These are phyloP conservation scores for Cryptococcus jaspeensis DNA, from an alignment of 1,284 basidiomycete species.

Conservation along the genomic window DNA sequence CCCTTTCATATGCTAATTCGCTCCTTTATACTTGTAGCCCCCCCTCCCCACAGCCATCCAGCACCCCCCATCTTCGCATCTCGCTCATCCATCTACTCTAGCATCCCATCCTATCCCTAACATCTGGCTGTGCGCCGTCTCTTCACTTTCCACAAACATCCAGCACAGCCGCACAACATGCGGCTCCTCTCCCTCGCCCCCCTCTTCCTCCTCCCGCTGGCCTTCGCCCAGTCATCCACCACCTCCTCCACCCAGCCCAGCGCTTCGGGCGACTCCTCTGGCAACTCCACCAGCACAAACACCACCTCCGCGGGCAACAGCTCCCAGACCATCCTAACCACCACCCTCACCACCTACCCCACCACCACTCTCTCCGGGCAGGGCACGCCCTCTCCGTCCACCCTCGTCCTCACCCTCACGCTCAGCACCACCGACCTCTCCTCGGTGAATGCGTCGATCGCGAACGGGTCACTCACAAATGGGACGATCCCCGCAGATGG, in stretches of 20 bases:
- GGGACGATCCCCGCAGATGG: constrained; percentile 19
- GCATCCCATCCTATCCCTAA: too few species aligned
- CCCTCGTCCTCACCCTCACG: constrained; percentile 43
- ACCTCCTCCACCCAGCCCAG: not conserved
- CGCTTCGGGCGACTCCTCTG: not conserved
- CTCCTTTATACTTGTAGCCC: too few species aligned
- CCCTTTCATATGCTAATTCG: too few species aligned
- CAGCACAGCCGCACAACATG: not conserved
- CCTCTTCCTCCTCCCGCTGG: constrained; percentile 3
- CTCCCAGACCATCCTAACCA: constrained; percentile 23
- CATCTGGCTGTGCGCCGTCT: too few species aligned
- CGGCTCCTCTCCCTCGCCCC: not conserved
- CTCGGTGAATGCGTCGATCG: constrained; percentile 19
- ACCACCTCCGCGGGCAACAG: constrained; percentile 6
- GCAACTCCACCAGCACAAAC: constrained; percentile 5
- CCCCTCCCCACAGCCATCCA: too few species aligned
- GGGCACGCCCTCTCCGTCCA: constrained; percentile 26
- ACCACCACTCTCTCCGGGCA: constrained; percentile 22
- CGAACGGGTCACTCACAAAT: constrained; percentile 28
- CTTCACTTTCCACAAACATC: too few species aligned
- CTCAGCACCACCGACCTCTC: constrained; percentile 13
- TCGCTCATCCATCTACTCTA: too few species aligned
- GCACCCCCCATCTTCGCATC: too few species aligned
- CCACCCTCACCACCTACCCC: constrained; percentile 40
- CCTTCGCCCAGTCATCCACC: constrained; percentile 8